A percentile compares a stretch with the other conserved stretches of the same genome.
phyloP scores from a whole-genome alignment of 176 grass and related monocot genomes.

The Bromus sterilis region DNA sequence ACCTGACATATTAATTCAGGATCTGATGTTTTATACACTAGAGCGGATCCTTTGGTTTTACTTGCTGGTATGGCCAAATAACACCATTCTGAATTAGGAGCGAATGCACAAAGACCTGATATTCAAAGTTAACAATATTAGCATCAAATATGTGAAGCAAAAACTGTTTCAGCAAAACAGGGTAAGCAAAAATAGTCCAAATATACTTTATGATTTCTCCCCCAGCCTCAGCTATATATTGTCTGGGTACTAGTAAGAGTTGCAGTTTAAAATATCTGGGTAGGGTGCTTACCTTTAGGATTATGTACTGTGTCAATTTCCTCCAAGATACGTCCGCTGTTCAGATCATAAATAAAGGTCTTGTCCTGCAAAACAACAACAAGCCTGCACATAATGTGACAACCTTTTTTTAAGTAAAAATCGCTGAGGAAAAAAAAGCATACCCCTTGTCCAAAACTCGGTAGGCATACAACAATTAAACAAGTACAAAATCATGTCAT shows the following conservation, averaged over 20 bases:
- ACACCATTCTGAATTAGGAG: conserved; percentile 70
- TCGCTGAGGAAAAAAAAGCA: neutral
- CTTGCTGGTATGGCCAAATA: conserved; percentile 90
- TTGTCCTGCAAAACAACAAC: conserved; percentile 91
- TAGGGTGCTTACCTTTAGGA: conserved; percentile 58
- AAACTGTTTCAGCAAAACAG: neutral
- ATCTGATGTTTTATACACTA: conserved; percentile 83
- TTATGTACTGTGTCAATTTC: conserved; percentile 87
- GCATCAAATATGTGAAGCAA: neutral
- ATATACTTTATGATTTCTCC: neutral
- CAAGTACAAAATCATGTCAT: neutral
- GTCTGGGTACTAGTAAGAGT: neutral
- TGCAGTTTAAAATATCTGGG: neutral
- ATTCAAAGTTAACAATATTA: conserved; percentile 16
- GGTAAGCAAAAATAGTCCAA: neutral
- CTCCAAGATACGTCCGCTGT: conserved; percentile 69
- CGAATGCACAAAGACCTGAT: conserved; percentile 92
- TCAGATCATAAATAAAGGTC: conserved; percentile 83
- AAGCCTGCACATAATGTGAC: conserved; percentile 74
- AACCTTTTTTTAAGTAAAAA: conserved; percentile 18
- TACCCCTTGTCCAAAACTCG: neutral
- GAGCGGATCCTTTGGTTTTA: conserved; percentile 78
- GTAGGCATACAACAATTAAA: neutral
- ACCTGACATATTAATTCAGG: conserved; percentile 97
- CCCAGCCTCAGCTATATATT: neutral